Conservation (phyloP, 1,284 basidiomycete species). For the Boletus smithii region DNA sequence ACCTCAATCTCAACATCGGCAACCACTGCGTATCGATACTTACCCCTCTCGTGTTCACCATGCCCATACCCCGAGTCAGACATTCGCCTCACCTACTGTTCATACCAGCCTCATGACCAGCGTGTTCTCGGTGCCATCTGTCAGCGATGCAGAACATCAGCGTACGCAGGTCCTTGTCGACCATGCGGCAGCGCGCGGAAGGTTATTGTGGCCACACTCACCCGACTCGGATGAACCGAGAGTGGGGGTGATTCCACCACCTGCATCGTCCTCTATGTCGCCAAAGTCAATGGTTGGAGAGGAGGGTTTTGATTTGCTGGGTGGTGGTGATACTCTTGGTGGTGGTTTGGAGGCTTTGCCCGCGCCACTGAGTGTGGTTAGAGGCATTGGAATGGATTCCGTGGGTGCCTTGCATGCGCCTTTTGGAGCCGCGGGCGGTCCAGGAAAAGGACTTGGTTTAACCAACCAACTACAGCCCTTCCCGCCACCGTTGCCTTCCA, state of each 20-base stretch:
- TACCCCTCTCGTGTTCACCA: conserved; percentile 11
- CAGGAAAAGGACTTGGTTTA: conserved; percentile 3
- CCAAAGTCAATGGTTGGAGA: conserved; percentile 21
- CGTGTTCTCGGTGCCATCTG: conserved; percentile 18
- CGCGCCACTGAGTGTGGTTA: neutral
- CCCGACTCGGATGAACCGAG: conserved; percentile 13
- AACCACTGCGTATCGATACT: conserved; percentile 13
- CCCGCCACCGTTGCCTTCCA: conserved; percentile 2
- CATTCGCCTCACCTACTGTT: conserved; percentile 19
- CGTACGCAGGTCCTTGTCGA: conserved; percentile 56
- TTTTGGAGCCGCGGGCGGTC: neutral
- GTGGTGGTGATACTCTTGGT: conserved; percentile 3
- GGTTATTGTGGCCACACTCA: conserved; percentile 61
- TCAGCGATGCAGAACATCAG: conserved; percentile 38
- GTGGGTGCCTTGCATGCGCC: neutral
- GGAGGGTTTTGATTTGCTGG: conserved; percentile 19
- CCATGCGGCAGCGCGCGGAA: conserved; percentile 48
- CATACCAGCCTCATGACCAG: conserved; percentile 20
- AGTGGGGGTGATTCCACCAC: conserved; percentile 27
- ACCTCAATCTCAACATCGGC: conserved; percentile 9
- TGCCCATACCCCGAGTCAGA: conserved; percentile 20
- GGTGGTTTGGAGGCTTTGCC: neutral
- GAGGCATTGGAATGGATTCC: neutral
- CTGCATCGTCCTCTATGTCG: conserved; percentile 47
- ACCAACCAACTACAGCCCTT: conserved; percentile 9